Evolutionary conservation across 1,284 basidiomycete genomes (phyloP).

Genomic region (Malassezia sympodialis): DNA sequence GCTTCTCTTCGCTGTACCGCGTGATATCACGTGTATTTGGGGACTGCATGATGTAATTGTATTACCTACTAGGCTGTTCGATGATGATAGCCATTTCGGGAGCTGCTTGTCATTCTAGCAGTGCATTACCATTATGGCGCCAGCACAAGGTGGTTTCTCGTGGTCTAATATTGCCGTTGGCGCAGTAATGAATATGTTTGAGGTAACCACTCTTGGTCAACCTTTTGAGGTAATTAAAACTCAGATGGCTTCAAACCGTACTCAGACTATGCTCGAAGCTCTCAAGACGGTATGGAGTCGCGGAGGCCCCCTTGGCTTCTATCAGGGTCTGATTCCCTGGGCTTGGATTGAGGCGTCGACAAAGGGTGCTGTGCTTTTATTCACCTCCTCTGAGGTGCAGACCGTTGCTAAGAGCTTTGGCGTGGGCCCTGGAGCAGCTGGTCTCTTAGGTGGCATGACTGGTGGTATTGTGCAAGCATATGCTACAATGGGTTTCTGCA

Average conservation of each 20-base stretch:
- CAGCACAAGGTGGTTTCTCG: conserved; percentile 68
- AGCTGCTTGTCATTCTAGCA: neutral
- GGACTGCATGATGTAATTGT: too few species aligned
- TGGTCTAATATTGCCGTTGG: conserved; percentile 99
- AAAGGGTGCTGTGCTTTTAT: conserved; percentile 90
- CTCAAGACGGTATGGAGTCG: conserved; percentile 77
- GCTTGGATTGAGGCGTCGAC: conserved; percentile 99
- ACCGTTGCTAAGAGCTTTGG: conserved; percentile 60
- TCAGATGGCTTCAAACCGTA: conserved; percentile 50
- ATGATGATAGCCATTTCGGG: neutral
- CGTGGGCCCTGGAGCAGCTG: conserved; percentile 68
- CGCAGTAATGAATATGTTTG: conserved; percentile 60
- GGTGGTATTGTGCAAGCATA: conserved; percentile 97
- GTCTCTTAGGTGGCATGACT: conserved; percentile 89
- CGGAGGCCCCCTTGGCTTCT: conserved; percentile 82
- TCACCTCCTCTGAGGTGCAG: conserved; percentile 91
- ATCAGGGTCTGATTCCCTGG: conserved; percentile 98
- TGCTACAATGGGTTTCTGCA: conserved; percentile 98
- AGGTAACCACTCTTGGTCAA: conserved; percentile 94
- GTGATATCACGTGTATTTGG: neutral
- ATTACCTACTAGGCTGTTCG: neutral
- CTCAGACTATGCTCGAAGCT: conserved; percentile 79
- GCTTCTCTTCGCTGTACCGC: neutral
- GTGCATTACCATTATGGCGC: conserved; percentile 50
- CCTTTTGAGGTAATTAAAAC: conserved; percentile 98